Percentiles rank a stretch among this genome's conserved stretches.
Evolutionary conservation across 2,329 filamentous ascomycete species (phyloP).

Genomic region (Botrytis fragariae): DNA sequence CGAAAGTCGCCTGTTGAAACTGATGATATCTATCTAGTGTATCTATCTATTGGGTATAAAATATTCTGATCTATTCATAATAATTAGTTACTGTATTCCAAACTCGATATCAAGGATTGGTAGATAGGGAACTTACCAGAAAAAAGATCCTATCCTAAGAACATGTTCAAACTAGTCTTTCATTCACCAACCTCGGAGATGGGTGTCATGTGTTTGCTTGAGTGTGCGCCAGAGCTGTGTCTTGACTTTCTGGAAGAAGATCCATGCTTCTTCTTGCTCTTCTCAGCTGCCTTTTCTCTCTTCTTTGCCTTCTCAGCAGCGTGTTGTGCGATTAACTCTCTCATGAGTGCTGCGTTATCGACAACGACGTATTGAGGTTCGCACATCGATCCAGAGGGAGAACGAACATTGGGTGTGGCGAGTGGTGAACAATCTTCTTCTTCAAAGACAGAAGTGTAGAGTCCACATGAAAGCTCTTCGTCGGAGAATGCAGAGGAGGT

Average conservation of each 20-base stretch:
- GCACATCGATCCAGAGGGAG: slow-evolving; percentile 29
- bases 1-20: slow-evolving; percentile 8
- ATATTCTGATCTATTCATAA: neutral
- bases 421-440: slow-evolving; percentile 47
- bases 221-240: slow-evolving; percentile 32
- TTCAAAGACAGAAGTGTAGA: slow-evolving; percentile 51
- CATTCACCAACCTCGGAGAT: slow-evolving; percentile 52
- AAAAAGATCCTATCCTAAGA: neutral
- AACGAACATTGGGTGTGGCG: slow-evolving; percentile 34
- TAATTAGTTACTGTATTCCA: neutral
- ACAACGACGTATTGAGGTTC: slow-evolving; percentile 30
- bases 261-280: slow-evolving; percentile 24
- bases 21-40: slow-evolving; percentile 9
- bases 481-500: slow-evolving; percentile 49
- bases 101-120: neutral
- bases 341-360: slow-evolving; percentile 34
- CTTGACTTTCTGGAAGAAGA: slow-evolving; percentile 38
- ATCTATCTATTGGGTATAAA: slow-evolving; percentile 14
- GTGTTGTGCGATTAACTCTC: slow-evolving; percentile 34
- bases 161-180: slow-evolving; percentile 21
- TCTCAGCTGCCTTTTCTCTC: slow-evolving; percentile 23
- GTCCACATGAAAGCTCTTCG: slow-evolving; percentile 48
- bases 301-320: slow-evolving; percentile 36
- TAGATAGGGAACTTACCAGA: neutral
- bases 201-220: slow-evolving; percentile 56